Percentiles rank a stretch among this genome's conserved stretches.
phyloP scores from a whole-genome alignment of 2,329 filamentous ascomycete genomes.

The Talaromyces sp. region DNA sequence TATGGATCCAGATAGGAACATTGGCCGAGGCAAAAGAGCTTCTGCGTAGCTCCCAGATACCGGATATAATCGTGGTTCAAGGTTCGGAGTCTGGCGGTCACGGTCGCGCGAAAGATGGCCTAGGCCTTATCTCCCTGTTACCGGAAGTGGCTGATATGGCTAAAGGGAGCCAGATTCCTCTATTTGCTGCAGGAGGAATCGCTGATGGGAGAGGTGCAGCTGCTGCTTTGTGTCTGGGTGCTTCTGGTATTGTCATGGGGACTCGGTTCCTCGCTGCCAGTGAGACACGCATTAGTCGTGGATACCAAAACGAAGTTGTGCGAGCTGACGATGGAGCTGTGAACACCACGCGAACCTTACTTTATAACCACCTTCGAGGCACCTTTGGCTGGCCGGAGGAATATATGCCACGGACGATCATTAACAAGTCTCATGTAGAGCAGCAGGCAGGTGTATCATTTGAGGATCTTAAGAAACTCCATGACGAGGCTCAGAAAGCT shows the following conservation, averaged over 20 bases:
- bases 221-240: slow-evolving; percentile 52
- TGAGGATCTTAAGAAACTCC: slow-evolving; percentile 44
- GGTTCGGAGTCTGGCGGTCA: slow-evolving; percentile 57
- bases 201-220: slow-evolving; percentile 51
- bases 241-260: slow-evolving; percentile 57
- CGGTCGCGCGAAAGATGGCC: slow-evolving; percentile 46
- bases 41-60: slow-evolving; percentile 32
- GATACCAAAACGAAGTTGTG: slow-evolving; percentile 53
- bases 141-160: slow-evolving; percentile 54
- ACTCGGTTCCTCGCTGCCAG: slow-evolving; percentile 59
- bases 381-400: slow-evolving; percentile 58
- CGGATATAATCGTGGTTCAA: slow-evolving; percentile 55
- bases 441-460: slow-evolving; percentile 42
- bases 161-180: slow-evolving; percentile 39
- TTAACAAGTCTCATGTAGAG: slow-evolving; percentile 55
- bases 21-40: slow-evolving; percentile 48
- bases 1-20: slow-evolving; percentile 58
- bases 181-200: slow-evolving; percentile 55
- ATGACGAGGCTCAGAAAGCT: slow-evolving; percentile 40
- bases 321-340: slow-evolving; percentile 51
- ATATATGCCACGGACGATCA: slow-evolving; percentile 58
- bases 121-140: slow-evolving; percentile 50
- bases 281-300: slow-evolving; percentile 50
- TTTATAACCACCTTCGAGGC: slow-evolving; percentile 56
- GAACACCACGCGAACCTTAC: slow-evolving; percentile 49